phyloP scores from a whole-genome alignment of 1,284 basidiomycete genomes.

The Sanguinoderma infundibulare region DNA sequence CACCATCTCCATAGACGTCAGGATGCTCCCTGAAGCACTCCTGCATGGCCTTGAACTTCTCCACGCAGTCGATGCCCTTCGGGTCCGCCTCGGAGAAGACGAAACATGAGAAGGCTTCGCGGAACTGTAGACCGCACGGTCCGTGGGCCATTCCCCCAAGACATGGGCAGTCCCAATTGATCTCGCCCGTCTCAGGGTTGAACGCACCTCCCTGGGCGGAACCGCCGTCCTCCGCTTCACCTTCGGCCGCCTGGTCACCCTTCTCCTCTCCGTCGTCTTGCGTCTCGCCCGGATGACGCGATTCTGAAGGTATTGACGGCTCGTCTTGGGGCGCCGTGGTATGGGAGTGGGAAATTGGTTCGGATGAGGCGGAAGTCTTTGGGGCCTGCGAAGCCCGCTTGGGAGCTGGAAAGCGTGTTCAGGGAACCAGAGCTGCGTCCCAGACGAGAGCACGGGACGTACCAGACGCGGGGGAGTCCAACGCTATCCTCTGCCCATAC shows the following conservation, averaged over 20 bases:
- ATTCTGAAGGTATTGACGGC: slow-evolving; percentile 15
- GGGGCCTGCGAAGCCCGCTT: slow-evolving; percentile 24
- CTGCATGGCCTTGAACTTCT: slow-evolving; percentile 98
- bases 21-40: slow-evolving; percentile 97
- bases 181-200: slow-evolving; percentile 96
- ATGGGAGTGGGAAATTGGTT: slow-evolving; percentile 15
- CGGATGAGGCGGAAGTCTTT: slow-evolving; percentile 19
- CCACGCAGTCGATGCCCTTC: slow-evolving; percentile 97
- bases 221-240: slow-evolving; percentile 34
- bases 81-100: slow-evolving; percentile 94
- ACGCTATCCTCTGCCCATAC: slow-evolving; percentile 46
- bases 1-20: slow-evolving; percentile 93
- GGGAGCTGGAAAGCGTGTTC: slow-evolving; percentile 8
- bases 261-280: slow-evolving; percentile 7
- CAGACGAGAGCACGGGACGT: neutral
- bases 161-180: slow-evolving; percentile 98
- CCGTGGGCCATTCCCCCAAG: slow-evolving; percentile 99
- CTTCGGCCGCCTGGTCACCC: slow-evolving; percentile 30
- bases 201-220: slow-evolving; percentile 53
- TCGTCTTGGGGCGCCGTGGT: slow-evolving; percentile 15
- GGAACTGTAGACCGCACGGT: slow-evolving; percentile 94
- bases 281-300: slow-evolving; percentile 11
- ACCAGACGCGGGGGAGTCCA: slow-evolving; percentile 37
- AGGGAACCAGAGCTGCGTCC: no score
- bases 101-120: slow-evolving; percentile 97